A percentile compares a stretch with the other conserved stretches of the same genome.
Evolutionary conservation across 306 rosid species (phyloP).

Genomic region (Dryas octopetala): DNA sequence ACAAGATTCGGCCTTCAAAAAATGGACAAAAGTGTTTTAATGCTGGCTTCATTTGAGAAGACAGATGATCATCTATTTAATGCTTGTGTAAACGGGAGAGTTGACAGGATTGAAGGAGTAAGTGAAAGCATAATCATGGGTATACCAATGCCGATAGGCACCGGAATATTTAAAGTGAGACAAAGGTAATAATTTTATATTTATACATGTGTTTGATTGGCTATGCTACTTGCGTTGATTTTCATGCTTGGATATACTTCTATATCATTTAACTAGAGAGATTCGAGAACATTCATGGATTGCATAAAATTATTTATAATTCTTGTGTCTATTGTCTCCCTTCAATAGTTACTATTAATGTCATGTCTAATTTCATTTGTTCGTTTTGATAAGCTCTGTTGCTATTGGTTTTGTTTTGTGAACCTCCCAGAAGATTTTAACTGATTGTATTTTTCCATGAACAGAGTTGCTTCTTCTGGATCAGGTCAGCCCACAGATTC

Average conservation of each 20-base stretch:
- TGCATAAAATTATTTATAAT: no score
- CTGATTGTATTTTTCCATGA: background rate
- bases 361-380: background rate
- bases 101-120: constrained; percentile 81
- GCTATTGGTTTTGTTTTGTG: background rate
- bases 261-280: no score
- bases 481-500: background rate
- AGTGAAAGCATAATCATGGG: constrained; percentile 94
- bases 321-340: no score
- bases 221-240: background rate
- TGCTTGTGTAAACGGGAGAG: constrained; percentile 68
- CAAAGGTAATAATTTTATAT: constrained; percentile 58
- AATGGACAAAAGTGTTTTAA: constrained; percentile 85
- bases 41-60: constrained; percentile 94
- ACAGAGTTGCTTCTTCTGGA: constrained; percentile 39
- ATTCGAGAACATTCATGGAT: no score
- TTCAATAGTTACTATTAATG: background rate
- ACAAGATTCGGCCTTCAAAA: constrained; percentile 90
- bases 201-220: background rate
- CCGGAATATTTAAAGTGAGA: constrained; percentile 80
- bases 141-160: constrained; percentile 78
- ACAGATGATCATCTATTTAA: constrained; percentile 77
- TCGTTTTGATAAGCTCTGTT: background rate
- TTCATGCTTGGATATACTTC: no score
- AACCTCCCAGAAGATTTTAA: background rate